Conservation (phyloP, 2,329 filamentous ascomycete genomes). For the Helminthosporium solani region DNA sequence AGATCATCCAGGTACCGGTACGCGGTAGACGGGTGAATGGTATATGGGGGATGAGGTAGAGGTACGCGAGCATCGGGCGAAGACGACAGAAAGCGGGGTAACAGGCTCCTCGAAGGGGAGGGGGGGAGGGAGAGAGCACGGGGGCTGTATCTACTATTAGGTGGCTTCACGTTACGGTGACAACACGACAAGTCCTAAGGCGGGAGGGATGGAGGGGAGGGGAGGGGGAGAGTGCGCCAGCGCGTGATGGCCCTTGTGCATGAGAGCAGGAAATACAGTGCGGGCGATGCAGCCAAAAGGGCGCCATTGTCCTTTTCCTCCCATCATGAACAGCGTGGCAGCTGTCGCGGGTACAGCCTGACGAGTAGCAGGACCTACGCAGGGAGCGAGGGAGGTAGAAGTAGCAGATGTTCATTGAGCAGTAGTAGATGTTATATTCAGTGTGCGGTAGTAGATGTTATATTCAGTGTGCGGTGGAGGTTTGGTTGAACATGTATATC, state of each 20-base stretch:
- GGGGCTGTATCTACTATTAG: no score
- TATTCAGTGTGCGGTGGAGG: no score
- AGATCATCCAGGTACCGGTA: conserved; percentile 29
- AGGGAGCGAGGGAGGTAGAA: not conserved
- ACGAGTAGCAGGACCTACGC: not conserved
- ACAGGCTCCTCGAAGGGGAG: conserved; percentile 28
- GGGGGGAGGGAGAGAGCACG: conserved; percentile 22
- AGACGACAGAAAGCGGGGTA: conserved; percentile 42
- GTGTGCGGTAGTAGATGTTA: no score
- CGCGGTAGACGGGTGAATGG: conserved; percentile 12
- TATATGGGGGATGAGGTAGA: conserved; percentile 20
- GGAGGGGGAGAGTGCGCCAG: conserved; percentile 31
- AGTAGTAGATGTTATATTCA: no score
- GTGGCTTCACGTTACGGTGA: conserved; percentile 40
- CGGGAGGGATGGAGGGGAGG: no score
- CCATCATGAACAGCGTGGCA: not conserved
- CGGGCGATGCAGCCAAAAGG: conserved; percentile 12
- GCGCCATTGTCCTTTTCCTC: not conserved
- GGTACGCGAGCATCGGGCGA: conserved; percentile 28
- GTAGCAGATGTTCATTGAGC: no score
- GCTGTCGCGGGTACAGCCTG: not conserved
- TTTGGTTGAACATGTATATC: no score
- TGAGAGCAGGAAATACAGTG: conserved; percentile 24
- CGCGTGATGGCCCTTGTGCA: conserved; percentile 37
- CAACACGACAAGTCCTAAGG: conserved; percentile 27